Percentiles rank a stretch among this genome's conserved stretches.
Conservation (phyloP, 495 filamentous ascomycete species). For the Wilcoxina mikolae region DNA sequence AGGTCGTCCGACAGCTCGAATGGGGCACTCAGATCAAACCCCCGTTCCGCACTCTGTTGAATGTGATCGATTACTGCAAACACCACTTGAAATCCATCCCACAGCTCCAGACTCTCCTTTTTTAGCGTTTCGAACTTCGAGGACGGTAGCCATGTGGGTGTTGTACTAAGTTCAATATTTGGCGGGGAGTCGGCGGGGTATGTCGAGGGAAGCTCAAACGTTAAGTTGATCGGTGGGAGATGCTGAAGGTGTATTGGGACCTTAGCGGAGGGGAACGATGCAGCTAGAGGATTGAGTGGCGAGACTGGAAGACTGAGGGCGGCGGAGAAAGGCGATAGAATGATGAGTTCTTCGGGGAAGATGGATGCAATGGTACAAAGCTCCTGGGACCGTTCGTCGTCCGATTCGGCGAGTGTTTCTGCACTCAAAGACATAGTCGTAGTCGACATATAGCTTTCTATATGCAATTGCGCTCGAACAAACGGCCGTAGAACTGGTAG, state of each 20-base stretch:
- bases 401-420: slow-evolving; percentile 14
- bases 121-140: slow-evolving; percentile 43
- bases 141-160: slow-evolving; percentile 54
- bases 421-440: too few relatives aligned
- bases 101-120: slow-evolving; percentile 47
- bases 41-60: slow-evolving; percentile 60
- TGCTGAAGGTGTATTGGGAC: slow-evolving; percentile 28
- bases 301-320: slow-evolving; percentile 59
- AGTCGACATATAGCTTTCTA: too few relatives aligned
- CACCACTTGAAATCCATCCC: slow-evolving; percentile 72
- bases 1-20: slow-evolving; percentile 44
- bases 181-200: slow-evolving; percentile 64
- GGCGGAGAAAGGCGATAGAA: slow-evolving; percentile 47
- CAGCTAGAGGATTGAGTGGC: slow-evolving; percentile 50
- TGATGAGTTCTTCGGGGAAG: slow-evolving; percentile 59
- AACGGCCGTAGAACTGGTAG: too few relatives aligned
- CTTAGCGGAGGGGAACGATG: slow-evolving; percentile 40
- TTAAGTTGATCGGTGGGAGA: slow-evolving; percentile 58
- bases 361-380: slow-evolving; percentile 74
- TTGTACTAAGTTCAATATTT: slow-evolving; percentile 45
- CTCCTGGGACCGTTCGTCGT: slow-evolving; percentile 49
- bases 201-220: slow-evolving; percentile 52
- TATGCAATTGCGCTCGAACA: too few relatives aligned
- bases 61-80: slow-evolving; percentile 78
- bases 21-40: slow-evolving; percentile 49